Evolutionary conservation across 495 filamentous ascomycete genomes (phyloP).

Genomic region (Penicillium arizonense): DNA sequence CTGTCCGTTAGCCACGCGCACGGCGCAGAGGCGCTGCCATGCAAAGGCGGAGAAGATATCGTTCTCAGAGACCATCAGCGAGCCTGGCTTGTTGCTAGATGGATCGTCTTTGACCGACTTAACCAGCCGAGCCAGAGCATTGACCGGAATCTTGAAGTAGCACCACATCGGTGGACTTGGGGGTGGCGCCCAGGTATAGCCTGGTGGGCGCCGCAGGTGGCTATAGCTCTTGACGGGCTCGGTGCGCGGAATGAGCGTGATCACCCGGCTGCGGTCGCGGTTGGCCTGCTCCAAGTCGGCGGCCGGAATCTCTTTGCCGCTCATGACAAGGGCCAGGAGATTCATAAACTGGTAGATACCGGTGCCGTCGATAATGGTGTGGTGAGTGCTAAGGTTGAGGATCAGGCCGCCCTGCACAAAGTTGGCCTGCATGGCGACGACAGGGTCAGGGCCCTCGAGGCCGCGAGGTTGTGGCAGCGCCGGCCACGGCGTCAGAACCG

Average conservation of each 20-base stretch:
- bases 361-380: constrained; percentile 31
- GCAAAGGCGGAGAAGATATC: constrained; percentile 49
- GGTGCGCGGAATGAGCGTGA: constrained; percentile 22
- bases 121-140: neutral
- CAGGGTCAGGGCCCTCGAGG: too few species aligned
- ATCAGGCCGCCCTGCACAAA: constrained; percentile 32
- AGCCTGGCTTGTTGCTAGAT: neutral
- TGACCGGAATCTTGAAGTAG: neutral
- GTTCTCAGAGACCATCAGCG: too few species aligned
- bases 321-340: constrained; percentile 25
- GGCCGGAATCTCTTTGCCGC: neutral
- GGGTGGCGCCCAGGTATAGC: constrained; percentile 3
- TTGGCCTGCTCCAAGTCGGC: constrained; percentile 22
- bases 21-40: constrained; percentile 31
- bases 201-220: constrained; percentile 9
- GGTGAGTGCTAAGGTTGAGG: constrained; percentile 23
- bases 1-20: constrained; percentile 6
- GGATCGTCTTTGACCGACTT: neutral
- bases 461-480: too few species aligned
- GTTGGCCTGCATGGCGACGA: constrained; percentile 24
- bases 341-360: constrained; percentile 24
- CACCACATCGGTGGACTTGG: constrained; percentile 39
- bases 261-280: constrained; percentile 22
- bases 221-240: constrained; percentile 30
- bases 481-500: neutral